Evolutionary conservation across 768 basidiomycete genomes (phyloP).

Genomic region (Naematelia aurantialba): DNA sequence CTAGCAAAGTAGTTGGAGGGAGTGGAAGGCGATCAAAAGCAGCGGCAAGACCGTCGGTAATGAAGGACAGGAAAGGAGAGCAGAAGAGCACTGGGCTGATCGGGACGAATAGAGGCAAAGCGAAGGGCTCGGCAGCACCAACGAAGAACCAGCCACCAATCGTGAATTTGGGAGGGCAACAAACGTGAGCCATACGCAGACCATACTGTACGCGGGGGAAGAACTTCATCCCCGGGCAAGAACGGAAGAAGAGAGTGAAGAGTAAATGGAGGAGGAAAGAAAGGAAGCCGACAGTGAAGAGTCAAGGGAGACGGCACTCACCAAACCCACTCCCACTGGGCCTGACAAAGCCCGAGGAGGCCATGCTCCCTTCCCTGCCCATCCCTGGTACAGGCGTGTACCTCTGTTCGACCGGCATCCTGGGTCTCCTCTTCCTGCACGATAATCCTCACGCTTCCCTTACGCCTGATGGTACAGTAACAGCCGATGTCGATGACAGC

Average conservation of each 20-base stretch:
- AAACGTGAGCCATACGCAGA: too few relatives aligned
- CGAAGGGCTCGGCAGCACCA: too few relatives aligned
- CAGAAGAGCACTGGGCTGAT: background rate
- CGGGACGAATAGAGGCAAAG: too few relatives aligned
- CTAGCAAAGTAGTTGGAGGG: background rate
- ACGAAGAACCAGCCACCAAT: too few relatives aligned
- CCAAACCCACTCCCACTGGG: background rate
- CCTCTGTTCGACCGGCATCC: conserved; percentile 9
- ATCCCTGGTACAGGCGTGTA: conserved; percentile 21
- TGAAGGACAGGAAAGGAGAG: background rate
- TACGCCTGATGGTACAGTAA: too few relatives aligned
- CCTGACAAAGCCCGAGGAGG: background rate
- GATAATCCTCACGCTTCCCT: background rate
- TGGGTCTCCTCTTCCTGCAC: too few relatives aligned
- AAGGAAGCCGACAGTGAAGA: too few relatives aligned
- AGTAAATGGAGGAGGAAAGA: background rate
- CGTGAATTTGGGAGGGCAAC: too few relatives aligned
- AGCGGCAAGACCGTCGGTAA: background rate
- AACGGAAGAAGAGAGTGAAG: background rate
- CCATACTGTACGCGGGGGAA: too few relatives aligned
- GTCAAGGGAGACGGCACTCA: background rate
- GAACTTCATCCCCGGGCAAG: too few relatives aligned
- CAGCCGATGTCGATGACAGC: background rate
- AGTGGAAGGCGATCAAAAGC: background rate
- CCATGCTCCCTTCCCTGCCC: background rate